Base-by-base conservation (phyloP, 441 rosid species). In the Populus hybrid region DNA sequence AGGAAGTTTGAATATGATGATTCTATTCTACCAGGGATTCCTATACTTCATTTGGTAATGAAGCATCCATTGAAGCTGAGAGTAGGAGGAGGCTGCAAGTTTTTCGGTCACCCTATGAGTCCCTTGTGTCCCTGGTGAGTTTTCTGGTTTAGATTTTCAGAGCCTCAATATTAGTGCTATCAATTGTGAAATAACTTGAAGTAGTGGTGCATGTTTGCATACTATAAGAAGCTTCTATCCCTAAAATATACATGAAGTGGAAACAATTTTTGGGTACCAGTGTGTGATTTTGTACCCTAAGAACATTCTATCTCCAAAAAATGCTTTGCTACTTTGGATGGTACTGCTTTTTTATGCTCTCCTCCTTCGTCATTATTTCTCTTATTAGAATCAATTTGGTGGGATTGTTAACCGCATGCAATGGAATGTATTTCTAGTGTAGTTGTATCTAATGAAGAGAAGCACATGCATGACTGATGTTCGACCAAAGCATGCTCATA, bases 111-210 rank as follows among this genome's bases (percentile, higher is more conserved):
- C 91, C 95, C 36, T 96, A 93, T 74, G 95, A 90, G 84, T 88
- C 90, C 75, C 95, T 96, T 72, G 98, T 93, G 76, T 93, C 98
- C 81, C 84, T 94, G 97, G 99, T 96, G 81, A 87, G 97, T 69
- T 76, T 72, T 38, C 74, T 77, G 57, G 36, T 81, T 78, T 69
- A 64, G 79, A 80, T 63, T 71, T 78, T 50, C 32, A 53, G 14
- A 24, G 53, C 24, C 61, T 66, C 35, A 23, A 53, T 53, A 40
- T 75, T 73, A 38, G 72, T 12, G 18, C n/a, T 70, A 30, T 30
- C 32, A 30, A 30, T 30, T 30, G 32, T 30, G 32, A 30, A 30
- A 30, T 30, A 68, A 40, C 75, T 67, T 67, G 50, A 50, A 42
- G 36, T 57, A 69, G 35, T 67, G 63, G 72, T 16, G 32, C 70